Conservation (phyloP, 257 asterid genomes). For the Oldenlandia corymbosa region DNA sequence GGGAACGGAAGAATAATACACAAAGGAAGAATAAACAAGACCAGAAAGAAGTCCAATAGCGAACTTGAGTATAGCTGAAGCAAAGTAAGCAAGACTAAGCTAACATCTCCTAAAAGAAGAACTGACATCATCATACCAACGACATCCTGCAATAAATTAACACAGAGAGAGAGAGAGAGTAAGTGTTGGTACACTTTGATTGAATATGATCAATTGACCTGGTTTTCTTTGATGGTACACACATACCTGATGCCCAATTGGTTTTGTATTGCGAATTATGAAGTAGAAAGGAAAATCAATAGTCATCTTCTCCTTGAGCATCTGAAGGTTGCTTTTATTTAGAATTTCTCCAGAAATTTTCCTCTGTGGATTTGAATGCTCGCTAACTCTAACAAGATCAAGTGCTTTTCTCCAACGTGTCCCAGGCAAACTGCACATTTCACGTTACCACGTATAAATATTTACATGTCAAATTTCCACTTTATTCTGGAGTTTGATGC, state of each 20-base stretch:
- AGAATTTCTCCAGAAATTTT: constrained; percentile 53
- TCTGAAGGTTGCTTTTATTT: constrained; percentile 41
- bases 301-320: constrained; percentile 49
- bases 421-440: constrained; percentile 51
- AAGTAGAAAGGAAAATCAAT: constrained; percentile 45
- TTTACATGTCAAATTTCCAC: constrained; percentile 11
- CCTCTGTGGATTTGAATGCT: constrained; percentile 47
- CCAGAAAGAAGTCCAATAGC: constrained; percentile 51
- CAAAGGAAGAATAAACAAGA: constrained; percentile 66
- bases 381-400: constrained; percentile 69
- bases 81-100: constrained; percentile 76
- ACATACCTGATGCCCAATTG: constrained; percentile 81
- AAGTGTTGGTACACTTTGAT: background rate
- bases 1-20: constrained; percentile 87
- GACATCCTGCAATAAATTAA: constrained; percentile 60
- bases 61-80: constrained; percentile 82
- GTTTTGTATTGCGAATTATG: constrained; percentile 57
- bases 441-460: constrained; percentile 7
- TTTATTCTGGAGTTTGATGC: background rate
- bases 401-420: constrained; percentile 75
- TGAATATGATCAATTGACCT: constrained; percentile 2
- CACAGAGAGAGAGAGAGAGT: constrained; percentile 10
- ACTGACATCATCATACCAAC: constrained; percentile 75
- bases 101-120: constrained; percentile 82
- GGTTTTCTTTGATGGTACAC: background rate